Percentiles rank a stretch among this genome's conserved stretches.
Conservation (phyloP, 2,329 filamentous ascomycete species). For the Alternaria viburni region DNA sequence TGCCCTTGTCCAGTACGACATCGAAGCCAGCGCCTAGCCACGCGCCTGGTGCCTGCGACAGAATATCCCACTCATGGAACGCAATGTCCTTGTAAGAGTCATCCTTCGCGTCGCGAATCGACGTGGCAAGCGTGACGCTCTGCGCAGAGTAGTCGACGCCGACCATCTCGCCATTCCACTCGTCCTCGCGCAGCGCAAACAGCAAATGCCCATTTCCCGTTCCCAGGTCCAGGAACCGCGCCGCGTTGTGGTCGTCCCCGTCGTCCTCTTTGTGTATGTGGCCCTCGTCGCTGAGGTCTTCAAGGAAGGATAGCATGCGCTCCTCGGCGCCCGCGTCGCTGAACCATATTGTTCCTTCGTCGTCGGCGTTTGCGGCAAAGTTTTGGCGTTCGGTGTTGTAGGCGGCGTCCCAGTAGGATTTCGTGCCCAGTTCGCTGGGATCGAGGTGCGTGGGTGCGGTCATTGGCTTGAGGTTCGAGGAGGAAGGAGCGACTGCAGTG, state of each 20-base stretch:
- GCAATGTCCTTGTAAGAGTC: constrained; percentile 45
- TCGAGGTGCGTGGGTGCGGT: constrained; percentile 59
- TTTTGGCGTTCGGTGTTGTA: constrained; percentile 76
- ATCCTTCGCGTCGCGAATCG: constrained; percentile 57
- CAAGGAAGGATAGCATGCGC: constrained; percentile 72
- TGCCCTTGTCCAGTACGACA: constrained; percentile 95
- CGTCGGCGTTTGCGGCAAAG: constrained; percentile 71
- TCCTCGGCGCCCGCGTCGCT: constrained; percentile 87
- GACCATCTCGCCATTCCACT: constrained; percentile 73
- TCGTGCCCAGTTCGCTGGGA: constrained; percentile 83
- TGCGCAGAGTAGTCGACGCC: constrained; percentile 86
- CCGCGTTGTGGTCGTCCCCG: constrained; percentile 12
- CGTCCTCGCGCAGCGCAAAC: constrained; percentile 74
- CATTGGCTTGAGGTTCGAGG: constrained; percentile 9
- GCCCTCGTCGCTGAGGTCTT: constrained; percentile 58
- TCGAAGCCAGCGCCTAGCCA: constrained; percentile 78
- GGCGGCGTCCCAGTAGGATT: constrained; percentile 68
- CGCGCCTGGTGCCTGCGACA: constrained; percentile 50
- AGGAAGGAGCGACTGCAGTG: background rate
- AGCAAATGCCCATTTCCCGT: constrained; percentile 93
- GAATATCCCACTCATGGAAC: constrained; percentile 62
- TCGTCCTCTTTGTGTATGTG: constrained; percentile 52
- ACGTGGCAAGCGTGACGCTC: constrained; percentile 75
- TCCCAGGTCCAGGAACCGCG: constrained; percentile 80
- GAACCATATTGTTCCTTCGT: constrained; percentile 95